Conservation (phyloP, 2,329 filamentous ascomycete genomes). For the Seiridium unicorne region DNA sequence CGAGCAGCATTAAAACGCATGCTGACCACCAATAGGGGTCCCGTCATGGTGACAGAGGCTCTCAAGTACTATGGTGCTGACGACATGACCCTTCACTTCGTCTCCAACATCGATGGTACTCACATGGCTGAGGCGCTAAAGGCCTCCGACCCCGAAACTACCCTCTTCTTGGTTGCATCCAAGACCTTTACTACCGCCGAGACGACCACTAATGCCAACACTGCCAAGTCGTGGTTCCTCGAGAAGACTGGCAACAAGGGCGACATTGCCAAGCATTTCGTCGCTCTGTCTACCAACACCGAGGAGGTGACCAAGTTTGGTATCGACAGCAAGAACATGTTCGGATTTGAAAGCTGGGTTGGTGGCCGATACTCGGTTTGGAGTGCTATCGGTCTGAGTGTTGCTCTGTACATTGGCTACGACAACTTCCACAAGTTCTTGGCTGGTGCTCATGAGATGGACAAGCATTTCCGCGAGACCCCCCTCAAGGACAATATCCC, state of each 20-base stretch:
- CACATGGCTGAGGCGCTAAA: constrained; percentile 93
- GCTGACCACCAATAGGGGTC: constrained; percentile 58
- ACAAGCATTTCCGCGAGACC: constrained; percentile 93
- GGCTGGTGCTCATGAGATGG: constrained; percentile 92
- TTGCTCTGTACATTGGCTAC: constrained; percentile 91
- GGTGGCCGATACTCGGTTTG: constrained; percentile 98
- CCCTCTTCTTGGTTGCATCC: constrained; percentile 96
- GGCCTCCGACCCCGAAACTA: constrained; percentile 90
- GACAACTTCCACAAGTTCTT: constrained; percentile 98
- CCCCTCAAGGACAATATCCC: constrained; percentile 95
- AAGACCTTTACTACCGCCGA: constrained; percentile 99
- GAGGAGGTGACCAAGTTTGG: constrained; percentile 96
- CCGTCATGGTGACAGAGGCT: constrained; percentile 98
- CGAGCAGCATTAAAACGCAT: background rate
- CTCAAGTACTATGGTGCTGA: constrained; percentile 90
- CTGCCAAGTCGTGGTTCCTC: constrained; percentile 96
- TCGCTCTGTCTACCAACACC: constrained; percentile 95
- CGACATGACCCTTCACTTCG: constrained; percentile 90
- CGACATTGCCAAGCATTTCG: constrained; percentile 97
- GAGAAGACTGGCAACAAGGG: constrained; percentile 72
- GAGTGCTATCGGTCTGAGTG: constrained; percentile 95
- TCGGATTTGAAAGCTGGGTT: constrained; percentile 98
- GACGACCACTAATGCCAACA: constrained; percentile 95
- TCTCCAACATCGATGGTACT: constrained; percentile 99
- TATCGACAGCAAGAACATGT: constrained; percentile 99